Base-by-base conservation (phyloP, 163 green algal genomes). In the Scenedesmus sp. region DNA sequence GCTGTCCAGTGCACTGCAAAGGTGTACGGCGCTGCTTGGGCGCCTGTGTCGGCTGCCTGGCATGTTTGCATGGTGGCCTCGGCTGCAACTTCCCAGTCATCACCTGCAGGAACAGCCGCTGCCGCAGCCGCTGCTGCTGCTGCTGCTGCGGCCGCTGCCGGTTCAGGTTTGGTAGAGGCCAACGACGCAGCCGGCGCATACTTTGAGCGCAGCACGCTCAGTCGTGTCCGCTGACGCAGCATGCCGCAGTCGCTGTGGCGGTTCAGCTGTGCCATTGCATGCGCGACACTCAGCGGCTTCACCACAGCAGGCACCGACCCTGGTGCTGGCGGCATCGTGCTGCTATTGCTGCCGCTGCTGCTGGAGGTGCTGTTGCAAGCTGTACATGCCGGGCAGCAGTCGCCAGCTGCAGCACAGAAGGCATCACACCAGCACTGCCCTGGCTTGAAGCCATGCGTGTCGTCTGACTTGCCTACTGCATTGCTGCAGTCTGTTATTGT, bases 391-490 rank as follows among this genome's bases (percentile, higher is more conserved):
- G 85, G 13, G 72, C 85, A 90, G 85, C 85, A 90, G 44, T 90
- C 85, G 1, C 85, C 85, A 20, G 85, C 85, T 37, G 70, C 85
- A 43, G 68, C 44, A 37, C 85, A 90, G 85, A 40, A 40, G 9
- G 42, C 5, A 42, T 90, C 85, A 85, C 85, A 90, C 85, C 85
- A 90, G 51, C 85, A 90, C 46, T 81, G 53, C 10, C 85, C 85
- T 33, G 85, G 65, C 65, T 18, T 83, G 44, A 56, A 56, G 68
- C 44, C 44, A 46, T 89, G 13, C 22, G 42, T 83, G 53, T 49
- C 49, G 26, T 24, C 9, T 26, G 26, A 35, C 46, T 89, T 83
- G 85, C 65, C 65, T 7, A 76, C 30, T 37, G 65, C 65, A 40
- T 76, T 76, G 65, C 65, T 76, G 65, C 65, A 76, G 65, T 76